These are phyloP conservation scores for Theobroma cacao DNA, from an alignment of 345 rosid genomes.

Conservation along the genomic window DNA sequence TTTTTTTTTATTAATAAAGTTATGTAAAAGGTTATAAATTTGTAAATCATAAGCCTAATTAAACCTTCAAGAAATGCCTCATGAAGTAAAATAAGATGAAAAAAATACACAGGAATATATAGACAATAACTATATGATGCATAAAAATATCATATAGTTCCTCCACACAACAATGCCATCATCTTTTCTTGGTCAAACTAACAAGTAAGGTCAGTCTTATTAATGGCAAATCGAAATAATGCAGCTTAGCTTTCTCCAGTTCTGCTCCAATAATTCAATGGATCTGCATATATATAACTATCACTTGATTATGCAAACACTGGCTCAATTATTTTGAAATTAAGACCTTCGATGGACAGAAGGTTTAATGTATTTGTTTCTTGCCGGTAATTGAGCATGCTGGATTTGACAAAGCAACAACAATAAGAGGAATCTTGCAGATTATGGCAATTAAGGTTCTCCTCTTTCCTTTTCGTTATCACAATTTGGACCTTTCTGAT, in stretches of 20 bases:
- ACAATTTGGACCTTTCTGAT: neutral
- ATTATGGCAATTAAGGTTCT: neutral
- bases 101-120: neutral
- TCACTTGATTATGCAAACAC: neutral
- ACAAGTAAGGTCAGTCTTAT: neutral
- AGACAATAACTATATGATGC: neutral
- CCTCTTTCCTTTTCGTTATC: neutral
- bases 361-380: neutral
- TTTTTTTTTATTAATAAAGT: no score
- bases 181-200: neutral
- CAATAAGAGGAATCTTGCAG: neutral
- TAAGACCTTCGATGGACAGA: neutral
- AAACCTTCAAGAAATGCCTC: neutral
- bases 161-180: neutral
- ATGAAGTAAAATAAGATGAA: neutral
- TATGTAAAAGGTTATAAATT: no score
- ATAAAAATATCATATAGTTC: neutral
- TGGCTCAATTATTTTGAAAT: slow-evolving; percentile 8
- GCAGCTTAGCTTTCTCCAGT: neutral
- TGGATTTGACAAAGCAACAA: slow-evolving; percentile 27
- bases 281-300: neutral
- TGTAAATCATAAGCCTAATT: no score
- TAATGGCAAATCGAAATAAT: neutral
- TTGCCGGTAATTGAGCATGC: slow-evolving; percentile 12
- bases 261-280: neutral